phyloP scores from a whole-genome alignment of 192 early-diverging fungal genomes.

The Coemansia brasiliensis region DNA sequence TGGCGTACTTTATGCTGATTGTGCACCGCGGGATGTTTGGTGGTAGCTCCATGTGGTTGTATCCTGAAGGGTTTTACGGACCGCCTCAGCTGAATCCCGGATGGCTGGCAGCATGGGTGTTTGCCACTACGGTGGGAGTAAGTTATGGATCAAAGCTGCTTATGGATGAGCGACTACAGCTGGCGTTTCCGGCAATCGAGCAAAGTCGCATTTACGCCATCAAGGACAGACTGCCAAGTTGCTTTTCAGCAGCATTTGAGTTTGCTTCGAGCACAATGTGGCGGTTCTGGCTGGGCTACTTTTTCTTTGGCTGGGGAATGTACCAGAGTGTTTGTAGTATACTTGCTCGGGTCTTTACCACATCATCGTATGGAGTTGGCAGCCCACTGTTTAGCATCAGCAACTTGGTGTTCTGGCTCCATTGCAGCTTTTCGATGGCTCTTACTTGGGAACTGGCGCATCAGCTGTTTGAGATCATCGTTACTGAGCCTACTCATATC shows the following conservation, averaged over 20 bases:
- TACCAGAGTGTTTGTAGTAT: constrained; percentile 40
- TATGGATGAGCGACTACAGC: constrained; percentile 44
- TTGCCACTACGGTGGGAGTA: constrained; percentile 22
- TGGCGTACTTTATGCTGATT: constrained; percentile 27
- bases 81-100: constrained; percentile 52
- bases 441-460: constrained; percentile 51
- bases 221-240: constrained; percentile 41
- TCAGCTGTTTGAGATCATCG: constrained; percentile 49
- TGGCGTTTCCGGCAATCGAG: constrained; percentile 45
- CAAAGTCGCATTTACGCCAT: constrained; percentile 46
- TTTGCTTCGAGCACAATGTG: constrained; percentile 22
- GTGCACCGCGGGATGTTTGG: constrained; percentile 38
- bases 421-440: constrained; percentile 23
- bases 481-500: constrained; percentile 48
- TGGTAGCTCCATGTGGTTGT: constrained; percentile 42
- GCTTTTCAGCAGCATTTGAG: constrained; percentile 27
- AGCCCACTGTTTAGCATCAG: constrained; percentile 45
- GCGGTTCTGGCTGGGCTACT: constrained; percentile 45
- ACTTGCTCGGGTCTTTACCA: constrained; percentile 32
- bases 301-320: constrained; percentile 45
- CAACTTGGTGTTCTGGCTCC: constrained; percentile 37
- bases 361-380: constrained; percentile 38
- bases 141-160: constrained; percentile 30
- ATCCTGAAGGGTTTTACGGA: constrained; percentile 45
- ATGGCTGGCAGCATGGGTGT: constrained; percentile 40